phyloP scores from a whole-genome alignment of 768 basidiomycete genomes.

The Stropharia rugosoannulata region DNA sequence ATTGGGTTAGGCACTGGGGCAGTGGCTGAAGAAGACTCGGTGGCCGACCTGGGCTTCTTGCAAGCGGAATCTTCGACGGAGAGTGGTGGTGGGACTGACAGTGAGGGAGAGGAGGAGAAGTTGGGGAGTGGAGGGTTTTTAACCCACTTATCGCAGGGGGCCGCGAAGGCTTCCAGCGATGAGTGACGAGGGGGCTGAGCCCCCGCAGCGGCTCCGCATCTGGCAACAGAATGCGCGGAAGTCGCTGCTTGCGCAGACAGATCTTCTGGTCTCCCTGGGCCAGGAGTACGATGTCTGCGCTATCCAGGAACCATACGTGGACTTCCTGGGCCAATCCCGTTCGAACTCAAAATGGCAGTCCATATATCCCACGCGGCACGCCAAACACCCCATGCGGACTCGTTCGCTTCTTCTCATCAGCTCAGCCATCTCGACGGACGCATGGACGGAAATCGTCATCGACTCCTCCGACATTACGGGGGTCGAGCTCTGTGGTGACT shows the following conservation, averaged over 20 bases:
- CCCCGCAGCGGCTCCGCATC: neutral
- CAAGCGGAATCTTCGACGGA: neutral
- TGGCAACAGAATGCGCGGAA: neutral
- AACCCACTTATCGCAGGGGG: neutral
- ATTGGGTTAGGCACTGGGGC: neutral
- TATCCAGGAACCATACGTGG: neutral
- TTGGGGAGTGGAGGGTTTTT: too few species aligned
- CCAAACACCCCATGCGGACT: too few species aligned
- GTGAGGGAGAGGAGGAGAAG: neutral
- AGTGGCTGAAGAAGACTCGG: neutral
- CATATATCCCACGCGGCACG: neutral
- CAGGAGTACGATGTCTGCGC: neutral
- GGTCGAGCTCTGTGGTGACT: slow-evolving; percentile 13
- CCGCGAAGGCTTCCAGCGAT: neutral
- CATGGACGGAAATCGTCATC: too few species aligned
- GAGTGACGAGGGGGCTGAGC: neutral
- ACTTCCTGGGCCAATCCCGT: neutral
- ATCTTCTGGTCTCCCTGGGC: neutral
- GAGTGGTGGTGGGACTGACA: neutral
- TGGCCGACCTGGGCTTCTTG: neutral
- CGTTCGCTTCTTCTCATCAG: too few species aligned
- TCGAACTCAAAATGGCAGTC: neutral
- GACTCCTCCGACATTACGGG: slow-evolving; percentile 20
- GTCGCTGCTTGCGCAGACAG: neutral
- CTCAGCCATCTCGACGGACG: too few species aligned